Conservation (phyloP, 768 basidiomycete species). For the Tulasnella sp. region DNA sequence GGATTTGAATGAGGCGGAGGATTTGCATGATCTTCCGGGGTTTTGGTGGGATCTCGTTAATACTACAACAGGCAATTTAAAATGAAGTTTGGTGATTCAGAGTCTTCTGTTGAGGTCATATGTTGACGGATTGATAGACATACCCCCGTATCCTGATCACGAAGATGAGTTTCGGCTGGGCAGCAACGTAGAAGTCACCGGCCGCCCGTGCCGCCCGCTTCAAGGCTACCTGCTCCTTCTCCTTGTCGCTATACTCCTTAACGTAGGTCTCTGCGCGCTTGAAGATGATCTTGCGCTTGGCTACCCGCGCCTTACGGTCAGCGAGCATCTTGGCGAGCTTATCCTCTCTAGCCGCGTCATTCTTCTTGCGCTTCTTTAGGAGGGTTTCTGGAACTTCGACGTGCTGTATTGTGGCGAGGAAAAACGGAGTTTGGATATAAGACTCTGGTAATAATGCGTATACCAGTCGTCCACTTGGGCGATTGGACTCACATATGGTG, state of each 20-base stretch:
- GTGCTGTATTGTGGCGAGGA: slow-evolving; percentile 42
- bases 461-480: too few species aligned
- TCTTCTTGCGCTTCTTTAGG: slow-evolving; percentile 99
- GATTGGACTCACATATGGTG: too few species aligned
- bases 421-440: neutral
- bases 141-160: slow-evolving; percentile 95
- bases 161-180: slow-evolving; percentile 95
- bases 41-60: slow-evolving; percentile 99
- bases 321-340: slow-evolving; percentile 70
- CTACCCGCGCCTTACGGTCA: slow-evolving; percentile 75
- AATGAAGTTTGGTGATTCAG: neutral
- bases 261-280: slow-evolving; percentile 98
- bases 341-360: slow-evolving; percentile 91
- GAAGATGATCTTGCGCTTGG: slow-evolving; percentile 96
- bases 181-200: slow-evolving; percentile 96
- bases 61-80: slow-evolving; percentile 43
- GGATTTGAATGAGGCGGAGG: slow-evolving; percentile 97
- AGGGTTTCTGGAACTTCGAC: slow-evolving; percentile 99
- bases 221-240: slow-evolving; percentile 93
- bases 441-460: too few species aligned
- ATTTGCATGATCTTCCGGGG: slow-evolving; percentile 98
- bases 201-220: slow-evolving; percentile 84
- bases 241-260: slow-evolving; percentile 86
- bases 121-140: slow-evolving; percentile 27
- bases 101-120: neutral